These are phyloP conservation scores for Triticum urartu DNA, from an alignment of 176 grass and related monocot species.

Conservation along the genomic window DNA sequence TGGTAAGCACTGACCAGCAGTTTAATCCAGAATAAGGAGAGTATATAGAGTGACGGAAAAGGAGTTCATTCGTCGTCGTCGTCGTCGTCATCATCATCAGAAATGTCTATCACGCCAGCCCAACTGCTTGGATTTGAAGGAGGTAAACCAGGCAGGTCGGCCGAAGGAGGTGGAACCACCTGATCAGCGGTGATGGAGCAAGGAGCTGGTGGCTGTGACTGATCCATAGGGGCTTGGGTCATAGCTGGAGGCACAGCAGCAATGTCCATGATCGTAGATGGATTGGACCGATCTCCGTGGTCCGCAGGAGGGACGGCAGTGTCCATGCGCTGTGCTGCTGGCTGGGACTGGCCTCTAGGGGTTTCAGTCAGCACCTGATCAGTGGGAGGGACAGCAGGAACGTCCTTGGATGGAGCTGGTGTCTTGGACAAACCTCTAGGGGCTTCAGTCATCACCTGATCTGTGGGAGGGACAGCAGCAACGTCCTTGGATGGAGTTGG, in stretches of 20 bases:
- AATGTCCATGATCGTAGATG: not conserved
- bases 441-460: not conserved
- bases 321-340: constrained; percentile 1
- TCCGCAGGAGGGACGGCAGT: not conserved
- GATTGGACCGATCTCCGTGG: not conserved
- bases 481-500: constrained; percentile 3
- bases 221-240: not conserved
- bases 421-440: not conserved
- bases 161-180: constrained; percentile 21
- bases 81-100: constrained; percentile 43
- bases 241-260: not conserved
- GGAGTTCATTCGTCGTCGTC: constrained; percentile 1
- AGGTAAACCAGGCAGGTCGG: not conserved
- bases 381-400: not conserved
- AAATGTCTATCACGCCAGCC: constrained; percentile 31
- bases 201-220: not conserved
- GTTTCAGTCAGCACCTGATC: not conserved
- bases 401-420: constrained; percentile 9
- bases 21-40: not conserved
- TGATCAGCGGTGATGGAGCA: not conserved
- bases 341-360: not conserved
- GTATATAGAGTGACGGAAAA: not conserved
- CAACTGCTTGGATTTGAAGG: constrained; percentile 10
- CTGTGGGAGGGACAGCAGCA: not conserved
- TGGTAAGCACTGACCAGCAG: not conserved